These are phyloP conservation scores for Colletotrichum tabaci DNA, from an alignment of 2,329 filamentous ascomycete species.

Conservation along the genomic window DNA sequence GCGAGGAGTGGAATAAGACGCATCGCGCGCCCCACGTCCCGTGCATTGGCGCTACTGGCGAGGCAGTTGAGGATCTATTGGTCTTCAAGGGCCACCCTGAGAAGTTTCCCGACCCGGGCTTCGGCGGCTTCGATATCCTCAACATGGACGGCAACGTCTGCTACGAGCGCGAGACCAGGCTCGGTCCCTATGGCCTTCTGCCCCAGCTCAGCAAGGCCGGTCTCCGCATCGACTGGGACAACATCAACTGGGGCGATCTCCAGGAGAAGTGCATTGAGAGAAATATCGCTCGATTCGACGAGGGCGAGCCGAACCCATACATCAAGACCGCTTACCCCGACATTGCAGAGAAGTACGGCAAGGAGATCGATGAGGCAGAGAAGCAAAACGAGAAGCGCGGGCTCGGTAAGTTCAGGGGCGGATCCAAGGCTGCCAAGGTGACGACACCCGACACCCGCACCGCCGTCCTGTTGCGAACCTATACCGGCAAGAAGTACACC, in stretches of 20 bases:
- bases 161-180: slow-evolving; percentile 78
- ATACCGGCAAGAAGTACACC: slow-evolving; percentile 81
- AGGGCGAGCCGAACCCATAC: slow-evolving; percentile 60
- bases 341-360: slow-evolving; percentile 35
- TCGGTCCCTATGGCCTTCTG: slow-evolving; percentile 75
- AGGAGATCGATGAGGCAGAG: slow-evolving; percentile 12
- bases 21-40: slow-evolving; percentile 72
- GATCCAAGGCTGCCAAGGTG: slow-evolving; percentile 21
- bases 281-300: slow-evolving; percentile 76
- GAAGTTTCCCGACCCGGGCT: slow-evolving; percentile 71
- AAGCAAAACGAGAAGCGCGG: slow-evolving; percentile 29
- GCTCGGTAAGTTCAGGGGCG: slow-evolving; percentile 24
- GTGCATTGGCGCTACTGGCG: slow-evolving; percentile 76
- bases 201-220: slow-evolving; percentile 63
- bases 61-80: slow-evolving; percentile 72
- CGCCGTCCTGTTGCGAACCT: slow-evolving; percentile 82
- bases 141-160: slow-evolving; percentile 75
- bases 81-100: slow-evolving; percentile 74
- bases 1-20: slow-evolving; percentile 68
- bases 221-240: slow-evolving; percentile 70
- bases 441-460: slow-evolving; percentile 63
- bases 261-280: slow-evolving; percentile 76
- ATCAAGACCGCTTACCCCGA: slow-evolving; percentile 55
- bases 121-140: slow-evolving; percentile 75
- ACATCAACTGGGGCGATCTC: slow-evolving; percentile 79